These are phyloP conservation scores for Hordeum marinum DNA, from an alignment of 176 grass and related monocot species.

Conservation along the genomic window DNA sequence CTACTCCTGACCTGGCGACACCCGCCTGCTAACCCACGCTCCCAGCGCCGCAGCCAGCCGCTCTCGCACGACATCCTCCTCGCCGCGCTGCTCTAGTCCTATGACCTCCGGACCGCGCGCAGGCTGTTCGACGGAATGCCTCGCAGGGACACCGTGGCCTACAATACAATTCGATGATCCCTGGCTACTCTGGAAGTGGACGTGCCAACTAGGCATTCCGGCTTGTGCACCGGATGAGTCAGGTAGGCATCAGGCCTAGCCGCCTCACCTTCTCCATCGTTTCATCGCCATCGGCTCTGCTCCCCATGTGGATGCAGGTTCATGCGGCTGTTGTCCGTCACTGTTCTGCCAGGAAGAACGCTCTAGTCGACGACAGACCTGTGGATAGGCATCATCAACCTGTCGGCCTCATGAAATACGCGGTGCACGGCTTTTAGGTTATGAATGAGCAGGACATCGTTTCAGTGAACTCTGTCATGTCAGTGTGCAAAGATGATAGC, in stretches of 20 bases:
- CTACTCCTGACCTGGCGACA: too few relatives aligned
- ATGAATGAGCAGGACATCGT: too few relatives aligned
- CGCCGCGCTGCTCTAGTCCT: neutral
- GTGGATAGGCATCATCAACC: conserved; percentile 60
- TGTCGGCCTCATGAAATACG: conserved; percentile 37
- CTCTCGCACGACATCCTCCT: conserved; percentile 62
- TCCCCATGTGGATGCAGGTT: conserved; percentile 39
- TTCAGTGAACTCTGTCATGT: conserved; percentile 69
- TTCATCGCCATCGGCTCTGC: conserved; percentile 25
- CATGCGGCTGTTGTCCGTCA: conserved; percentile 39
- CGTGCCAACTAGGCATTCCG: too few relatives aligned
- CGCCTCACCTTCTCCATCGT: conserved; percentile 64
- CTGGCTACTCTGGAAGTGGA: conserved; percentile 49
- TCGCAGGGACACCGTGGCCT: conserved; percentile 42
- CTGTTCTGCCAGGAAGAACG: conserved; percentile 16
- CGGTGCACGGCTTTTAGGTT: conserved; percentile 34
- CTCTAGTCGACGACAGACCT: conserved; percentile 42
- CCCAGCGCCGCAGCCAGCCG: conserved; percentile 18
- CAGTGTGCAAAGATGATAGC: conserved; percentile 46
- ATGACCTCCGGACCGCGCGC: conserved; percentile 27
- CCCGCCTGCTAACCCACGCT: too few relatives aligned
- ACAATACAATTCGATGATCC: conserved; percentile 51
- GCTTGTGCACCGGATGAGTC: conserved; percentile 33
- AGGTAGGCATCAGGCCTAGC: conserved; percentile 37
- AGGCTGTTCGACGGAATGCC: conserved; percentile 66